A percentile compares a stretch with the other conserved stretches of the same genome.
Evolutionary conservation across 305 asterid genomes (phyloP).

Genomic region (Petunia hybrid): DNA sequence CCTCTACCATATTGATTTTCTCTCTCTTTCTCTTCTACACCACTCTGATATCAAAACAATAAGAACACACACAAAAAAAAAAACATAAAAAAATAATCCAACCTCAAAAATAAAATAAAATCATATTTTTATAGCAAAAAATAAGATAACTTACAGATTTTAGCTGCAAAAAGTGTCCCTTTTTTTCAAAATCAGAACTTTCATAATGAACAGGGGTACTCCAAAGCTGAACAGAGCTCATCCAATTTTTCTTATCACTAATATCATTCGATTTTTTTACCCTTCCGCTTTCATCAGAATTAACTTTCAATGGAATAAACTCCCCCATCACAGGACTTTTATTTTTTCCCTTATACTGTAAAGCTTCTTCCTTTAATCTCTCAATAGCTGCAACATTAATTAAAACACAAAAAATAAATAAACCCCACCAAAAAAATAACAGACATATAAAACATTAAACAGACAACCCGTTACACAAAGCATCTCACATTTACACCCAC

Average conservation of each 20-base stretch:
- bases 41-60: background rate
- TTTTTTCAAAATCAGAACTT: conserved; percentile 14
- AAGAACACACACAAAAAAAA: background rate
- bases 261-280: conserved; percentile 45
- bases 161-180: conserved; percentile 13
- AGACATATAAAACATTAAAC: background rate
- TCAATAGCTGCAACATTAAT: conserved; percentile 50
- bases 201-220: conserved; percentile 53
- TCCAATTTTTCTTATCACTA: conserved; percentile 59
- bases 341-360: conserved; percentile 42
- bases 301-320: conserved; percentile 39
- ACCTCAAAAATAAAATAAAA: background rate
- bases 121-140: background rate
- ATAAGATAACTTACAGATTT: conserved; percentile 16
- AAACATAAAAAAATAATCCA: background rate
- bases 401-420: background rate
- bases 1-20: background rate
- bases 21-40: background rate
- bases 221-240: conserved; percentile 71
- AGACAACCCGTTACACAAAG: no score
- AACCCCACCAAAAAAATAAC: background rate
- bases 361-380: conserved; percentile 52
- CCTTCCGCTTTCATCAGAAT: conserved; percentile 39
- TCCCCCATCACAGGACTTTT: conserved; percentile 44
- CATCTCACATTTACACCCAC: background rate